Evolutionary conservation across 306 rosid genomes (phyloP), one percentile per base, ranked within the genome.

Genomic region (Prosopis cineraria): DNA sequence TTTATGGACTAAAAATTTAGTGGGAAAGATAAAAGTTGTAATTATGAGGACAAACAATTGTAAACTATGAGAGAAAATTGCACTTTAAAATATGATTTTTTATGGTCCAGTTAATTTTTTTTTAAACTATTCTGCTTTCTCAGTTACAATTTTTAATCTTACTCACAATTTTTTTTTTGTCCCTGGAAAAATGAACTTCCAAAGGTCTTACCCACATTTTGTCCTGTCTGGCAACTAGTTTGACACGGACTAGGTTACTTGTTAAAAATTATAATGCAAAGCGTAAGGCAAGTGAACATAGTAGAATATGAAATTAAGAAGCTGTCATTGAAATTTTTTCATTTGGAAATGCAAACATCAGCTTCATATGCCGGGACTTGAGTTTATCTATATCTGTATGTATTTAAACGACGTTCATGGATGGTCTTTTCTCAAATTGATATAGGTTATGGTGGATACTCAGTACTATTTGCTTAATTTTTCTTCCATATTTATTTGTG

Each of bases 161-260:
- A 20, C 53, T 17, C 53, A 17, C 53, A 47, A 6, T 3, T 47
- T 17, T n/a, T n/a, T n/a, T 19, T 48, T 48, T 48, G 25, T 48
- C 11, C 25, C 56, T 50, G 25, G 2, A 19, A 50, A 50, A 50
- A 50, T n/a, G n/a, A 50, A 2, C 11, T n/a, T 50, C 56, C 27
- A 50, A 50, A n/a, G 58, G 71, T 48, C 27, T 22, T 55, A 16
- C 31, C 62, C 31, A 55, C 62, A 10, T 52, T 52, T 52, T 50
- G 22, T 50, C 55, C 34, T 39, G 19, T 13, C 40, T 58, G 25
- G n/a, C 43, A 34, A n/a, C 9, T n/a, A 36, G 55, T 81, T 56
- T 59, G 50, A 44, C 63, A 58, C 68, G 56, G 27, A n/a, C 59
- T 52, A 55, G 37, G 75, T 52, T 53, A 53, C 47, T 53, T 11